Base-by-base conservation (phyloP, 2,329 filamentous ascomycete species). In the Dactylellina cionopaga region DNA sequence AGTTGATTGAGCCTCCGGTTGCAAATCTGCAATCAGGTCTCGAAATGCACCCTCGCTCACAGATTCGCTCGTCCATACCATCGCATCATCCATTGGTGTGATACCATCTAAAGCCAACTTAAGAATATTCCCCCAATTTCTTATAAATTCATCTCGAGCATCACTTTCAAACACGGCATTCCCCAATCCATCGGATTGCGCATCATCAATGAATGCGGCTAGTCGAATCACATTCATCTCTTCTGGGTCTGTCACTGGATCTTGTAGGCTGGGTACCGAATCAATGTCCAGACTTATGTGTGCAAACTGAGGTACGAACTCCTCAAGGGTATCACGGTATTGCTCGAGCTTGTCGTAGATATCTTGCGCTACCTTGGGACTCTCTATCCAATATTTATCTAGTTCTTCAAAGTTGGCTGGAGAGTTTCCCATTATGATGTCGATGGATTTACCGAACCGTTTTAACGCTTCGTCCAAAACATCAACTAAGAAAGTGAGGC, bases 1-100 rank as follows among this genome's bases (percentile, higher is more conserved):
- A n/a, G n/a, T n/a, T n/a, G n/a, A n/a, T n/a, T n/a, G n/a, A n/a
- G n/a, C n/a, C n/a, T n/a, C n/a, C n/a, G n/a, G n/a, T n/a, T n/a
- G n/a, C 51, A 55, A 41, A 41, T 55, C 51, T 2, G 13, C 33
- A 15, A 55, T 41, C 35, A 55, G 13, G 7, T 41, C 7, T n/a
- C 6, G 13, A 11, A 55, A 55, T 9, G n/a, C 35, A 10, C 51
- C 51, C 13, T 27, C 19, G 6, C 15, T 11, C 51, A 41, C 11
- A 11, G 39, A 10, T 10, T 27, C 13, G 11, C 19, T 13, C 5
- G 51, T 22, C 33, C 31, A 55, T 7, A n/a, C 24, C 33, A 55
- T 2, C 1, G 17, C 51, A 10, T 41, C 35, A 27, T 41, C 51
- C 33, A 25, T 27, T 10, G 6, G 5, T 41, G 25, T 5, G 17